These are phyloP conservation scores for Westerdykella sp. DNA, from an alignment of 2,329 filamentous ascomycete genomes.

Conservation along the genomic window DNA sequence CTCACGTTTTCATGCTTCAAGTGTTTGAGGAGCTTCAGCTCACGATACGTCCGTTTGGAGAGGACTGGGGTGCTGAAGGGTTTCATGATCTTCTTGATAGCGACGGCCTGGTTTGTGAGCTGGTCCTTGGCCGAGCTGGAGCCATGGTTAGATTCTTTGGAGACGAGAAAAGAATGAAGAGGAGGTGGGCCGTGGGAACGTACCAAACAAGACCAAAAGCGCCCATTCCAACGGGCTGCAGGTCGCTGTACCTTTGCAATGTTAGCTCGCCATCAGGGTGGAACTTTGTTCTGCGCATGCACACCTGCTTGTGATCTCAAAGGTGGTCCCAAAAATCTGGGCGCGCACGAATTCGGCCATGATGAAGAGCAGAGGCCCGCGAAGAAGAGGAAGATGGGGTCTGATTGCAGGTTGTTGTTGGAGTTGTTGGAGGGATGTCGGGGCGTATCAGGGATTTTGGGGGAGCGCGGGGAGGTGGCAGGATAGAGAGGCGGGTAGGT, in stretches of 20 bases:
- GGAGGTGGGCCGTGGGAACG: constrained; percentile 1
- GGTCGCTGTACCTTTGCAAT: constrained; percentile 75
- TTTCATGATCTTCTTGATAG: constrained; percentile 99
- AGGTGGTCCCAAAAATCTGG: constrained; percentile 98
- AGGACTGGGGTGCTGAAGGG: constrained; percentile 98
- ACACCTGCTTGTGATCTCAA: constrained; percentile 98
- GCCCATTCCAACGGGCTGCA: constrained; percentile 98
- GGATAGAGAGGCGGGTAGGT: background rate
- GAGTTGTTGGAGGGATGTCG: background rate
- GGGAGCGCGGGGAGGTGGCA: background rate
- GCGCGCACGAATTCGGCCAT: constrained; percentile 99
- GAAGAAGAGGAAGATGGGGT: constrained; percentile 11
- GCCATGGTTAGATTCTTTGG: constrained; percentile 11
- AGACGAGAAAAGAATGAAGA: constrained; percentile 1
- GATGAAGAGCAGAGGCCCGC: constrained; percentile 37
- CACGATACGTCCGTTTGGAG: constrained; percentile 94
- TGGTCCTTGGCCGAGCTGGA: constrained; percentile 91
- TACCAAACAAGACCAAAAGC: constrained; percentile 98
- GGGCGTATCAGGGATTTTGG: background rate
- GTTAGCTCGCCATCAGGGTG: constrained; percentile 18
- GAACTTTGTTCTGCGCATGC: constrained; percentile 19
- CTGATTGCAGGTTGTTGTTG: background rate
- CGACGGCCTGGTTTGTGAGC: constrained; percentile 92
- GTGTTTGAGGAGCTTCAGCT: constrained; percentile 96
- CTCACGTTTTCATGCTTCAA: constrained; percentile 90